Base-by-base conservation (phyloP, 768 basidiomycete species). In the Tricholomella constricta region DNA sequence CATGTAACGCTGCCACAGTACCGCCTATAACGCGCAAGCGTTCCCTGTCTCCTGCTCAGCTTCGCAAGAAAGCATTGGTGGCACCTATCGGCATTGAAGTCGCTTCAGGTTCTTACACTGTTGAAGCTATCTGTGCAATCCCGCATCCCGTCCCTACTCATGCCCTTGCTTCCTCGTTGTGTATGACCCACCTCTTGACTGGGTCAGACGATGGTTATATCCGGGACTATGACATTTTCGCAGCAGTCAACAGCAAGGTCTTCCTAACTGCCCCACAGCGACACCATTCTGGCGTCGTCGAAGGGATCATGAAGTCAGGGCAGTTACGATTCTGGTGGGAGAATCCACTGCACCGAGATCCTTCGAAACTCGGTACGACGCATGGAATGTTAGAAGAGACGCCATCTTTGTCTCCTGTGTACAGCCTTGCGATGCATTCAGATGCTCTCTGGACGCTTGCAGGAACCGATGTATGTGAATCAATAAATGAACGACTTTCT, bases 201-300 rank as follows among this genome's bases (percentile, higher is more conserved):
- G 94, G 94, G 31, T 91, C 90, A 11, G 89, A 96, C 59, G 94
- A 98, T 66, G 95, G 94, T 8, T 94, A 92, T 60, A 88, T 98
- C 38, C 84, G 94, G 32, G 82, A 91, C 72, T 98, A 95, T 71
- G 93, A 98, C 68, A 82, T 96, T 43, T 97, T 92, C 70, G 67
- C 88, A 35, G 85, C 90, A 34, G 87, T 93, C 35, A 98, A 98
- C 66, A 86, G 94, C 51, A 90, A 91, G 65, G 83, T 82, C 31
- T 87, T 91, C 61, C 78, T 97, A 58, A 94, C 88, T 20, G 89
- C 92, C 15, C 92, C 91, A 40, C 94, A 95, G 66, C 77, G 92
- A 51, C 86, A 89, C 54, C 90, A 94, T 58, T 91, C 91, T 41
- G 89, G 90, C 48, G 85, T 97, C 22, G 93, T 95, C 10, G 94